Evolutionary conservation across 345 rosid genomes (phyloP).

Genomic region (Linum trigynum): DNA sequence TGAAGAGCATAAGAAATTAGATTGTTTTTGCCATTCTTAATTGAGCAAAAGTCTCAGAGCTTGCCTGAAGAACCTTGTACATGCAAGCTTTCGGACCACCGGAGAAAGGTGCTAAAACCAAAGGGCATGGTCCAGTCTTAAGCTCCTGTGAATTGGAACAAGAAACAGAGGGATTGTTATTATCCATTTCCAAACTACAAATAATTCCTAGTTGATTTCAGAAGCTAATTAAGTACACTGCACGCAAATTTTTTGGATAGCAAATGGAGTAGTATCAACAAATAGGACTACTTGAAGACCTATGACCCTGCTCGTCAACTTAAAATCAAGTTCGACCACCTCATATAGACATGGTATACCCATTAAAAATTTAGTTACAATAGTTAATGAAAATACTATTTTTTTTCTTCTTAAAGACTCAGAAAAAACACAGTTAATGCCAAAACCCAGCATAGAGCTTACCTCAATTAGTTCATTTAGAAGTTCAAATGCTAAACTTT

Average conservation of each 20-base stretch:
- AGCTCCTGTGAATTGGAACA: slow-evolving; percentile 44
- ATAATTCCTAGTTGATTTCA: slow-evolving; percentile 1
- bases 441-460: slow-evolving; percentile 5
- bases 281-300: background rate
- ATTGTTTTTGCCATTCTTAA: background rate
- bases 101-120: slow-evolving; percentile 78
- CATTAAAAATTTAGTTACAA: background rate
- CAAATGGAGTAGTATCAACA: background rate
- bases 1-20: background rate
- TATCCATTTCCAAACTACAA: slow-evolving; percentile 1
- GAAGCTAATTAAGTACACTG: background rate
- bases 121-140: slow-evolving; percentile 59
- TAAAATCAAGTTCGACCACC: background rate
- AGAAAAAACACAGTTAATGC: no score
- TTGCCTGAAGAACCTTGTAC: slow-evolving; percentile 91
- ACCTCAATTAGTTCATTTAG: slow-evolving; percentile 64
- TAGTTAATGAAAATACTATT: no score
- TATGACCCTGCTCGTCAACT: background rate
- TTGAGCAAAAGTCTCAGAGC: background rate
- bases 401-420: background rate
- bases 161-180: slow-evolving; percentile 6
- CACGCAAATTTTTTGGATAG: background rate
- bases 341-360: background rate
- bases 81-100: slow-evolving; percentile 90
- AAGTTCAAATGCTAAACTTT: slow-evolving; percentile 46